Evolutionary conservation across 1,139 yeast species (phyloP).

Genomic region (Yamadazyma aaseri): DNA sequence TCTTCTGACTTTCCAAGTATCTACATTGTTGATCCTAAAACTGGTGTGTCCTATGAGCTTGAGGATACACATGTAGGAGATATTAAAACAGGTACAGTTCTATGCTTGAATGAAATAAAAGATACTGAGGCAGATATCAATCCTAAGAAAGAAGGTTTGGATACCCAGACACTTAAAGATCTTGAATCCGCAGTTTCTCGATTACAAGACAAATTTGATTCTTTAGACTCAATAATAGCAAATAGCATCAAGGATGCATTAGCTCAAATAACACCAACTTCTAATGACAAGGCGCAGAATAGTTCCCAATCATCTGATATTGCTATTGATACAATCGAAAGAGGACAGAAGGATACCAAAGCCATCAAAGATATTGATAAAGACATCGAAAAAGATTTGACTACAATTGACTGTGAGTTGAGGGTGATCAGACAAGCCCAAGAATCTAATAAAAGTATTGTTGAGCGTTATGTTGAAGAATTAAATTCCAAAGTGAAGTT

Average conservation of each 20-base stretch:
- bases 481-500: constrained; percentile 49
- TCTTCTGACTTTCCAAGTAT: constrained; percentile 75
- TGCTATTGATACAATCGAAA: not conserved
- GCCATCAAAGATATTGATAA: not conserved
- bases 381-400: constrained; percentile 6
- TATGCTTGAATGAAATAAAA: constrained; percentile 50
- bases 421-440: constrained; percentile 64
- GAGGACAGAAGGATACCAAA: not conserved
- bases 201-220: constrained; percentile 9
- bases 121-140: constrained; percentile 20
- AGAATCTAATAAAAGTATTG: constrained; percentile 37
- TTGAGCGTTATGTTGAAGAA: constrained; percentile 44
- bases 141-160: constrained; percentile 17
- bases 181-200: constrained; percentile 8
- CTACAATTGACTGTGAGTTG: constrained; percentile 51
- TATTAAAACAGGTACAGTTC: constrained; percentile 56
- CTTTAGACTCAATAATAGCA: constrained; percentile 7
- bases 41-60: constrained; percentile 70
- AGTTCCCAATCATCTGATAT: too few species aligned
- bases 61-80: constrained; percentile 67
- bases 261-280: not conserved
- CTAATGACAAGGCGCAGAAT: not conserved
- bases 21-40: constrained; percentile 62
- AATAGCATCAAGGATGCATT: constrained; percentile 8
- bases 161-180: constrained; percentile 4